Percentiles rank a stretch among this genome's conserved stretches.
phyloP scores from a whole-genome alignment of 2,329 filamentous ascomycete genomes.

The Parafenestella ontariensis region DNA sequence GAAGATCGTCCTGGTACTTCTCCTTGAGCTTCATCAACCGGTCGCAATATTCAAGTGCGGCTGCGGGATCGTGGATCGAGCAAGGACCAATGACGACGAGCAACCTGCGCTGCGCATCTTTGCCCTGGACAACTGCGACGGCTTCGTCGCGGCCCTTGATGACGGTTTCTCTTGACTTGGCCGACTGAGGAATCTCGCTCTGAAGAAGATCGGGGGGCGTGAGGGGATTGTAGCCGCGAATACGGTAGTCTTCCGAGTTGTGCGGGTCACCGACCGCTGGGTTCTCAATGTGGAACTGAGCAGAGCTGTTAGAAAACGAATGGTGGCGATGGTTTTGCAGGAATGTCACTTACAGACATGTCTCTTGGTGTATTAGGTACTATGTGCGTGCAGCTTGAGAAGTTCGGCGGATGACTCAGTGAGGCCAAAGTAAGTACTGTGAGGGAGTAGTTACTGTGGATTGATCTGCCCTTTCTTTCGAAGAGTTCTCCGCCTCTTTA shows the following conservation, averaged over 20 bases:
- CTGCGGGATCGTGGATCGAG: constrained; percentile 93
- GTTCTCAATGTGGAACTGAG: constrained; percentile 60
- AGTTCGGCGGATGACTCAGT: not conserved
- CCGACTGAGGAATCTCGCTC: constrained; percentile 77
- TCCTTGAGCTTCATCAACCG: constrained; percentile 80
- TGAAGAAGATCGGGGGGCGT: constrained; percentile 94
- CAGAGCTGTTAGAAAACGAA: constrained; percentile 21
- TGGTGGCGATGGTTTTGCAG: constrained; percentile 14
- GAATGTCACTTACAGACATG: constrained; percentile 37
- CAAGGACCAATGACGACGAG: constrained; percentile 91
- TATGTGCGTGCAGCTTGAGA: not conserved
- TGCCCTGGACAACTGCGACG: constrained; percentile 67
- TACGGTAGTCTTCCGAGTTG: constrained; percentile 60
- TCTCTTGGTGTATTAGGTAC: not conserved
- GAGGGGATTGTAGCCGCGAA: constrained; percentile 87
- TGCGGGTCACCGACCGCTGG: constrained; percentile 57
- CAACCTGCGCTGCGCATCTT: constrained; percentile 63
- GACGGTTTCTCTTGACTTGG: constrained; percentile 62
- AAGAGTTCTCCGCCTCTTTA: constrained; percentile 21
- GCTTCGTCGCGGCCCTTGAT: constrained; percentile 66
- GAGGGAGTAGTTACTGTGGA: constrained; percentile 1
- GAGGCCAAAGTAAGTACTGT: not conserved
- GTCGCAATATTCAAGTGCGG: constrained; percentile 92
- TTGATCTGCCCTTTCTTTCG: constrained; percentile 11
- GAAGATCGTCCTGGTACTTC: constrained; percentile 86